Percentiles rank a stretch among this genome's conserved stretches.
These are phyloP conservation scores for Phylloporus sp. DNA, from an alignment of 768 basidiomycete genomes.

Conservation along the genomic window DNA sequence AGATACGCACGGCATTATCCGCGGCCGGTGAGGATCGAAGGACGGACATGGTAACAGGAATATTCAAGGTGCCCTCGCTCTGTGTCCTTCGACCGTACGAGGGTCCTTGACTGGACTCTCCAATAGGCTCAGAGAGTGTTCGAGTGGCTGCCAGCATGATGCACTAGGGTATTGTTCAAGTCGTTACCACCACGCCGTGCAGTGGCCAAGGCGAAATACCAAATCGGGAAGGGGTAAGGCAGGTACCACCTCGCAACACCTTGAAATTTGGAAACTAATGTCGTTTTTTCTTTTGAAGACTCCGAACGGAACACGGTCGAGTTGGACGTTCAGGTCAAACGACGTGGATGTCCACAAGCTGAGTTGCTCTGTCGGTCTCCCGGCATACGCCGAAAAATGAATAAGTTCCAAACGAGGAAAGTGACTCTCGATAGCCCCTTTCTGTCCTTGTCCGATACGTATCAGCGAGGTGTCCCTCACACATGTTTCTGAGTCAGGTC, in stretches of 20 bases:
- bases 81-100: constrained; percentile 22
- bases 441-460: too few species aligned
- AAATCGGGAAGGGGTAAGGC: constrained; percentile 18
- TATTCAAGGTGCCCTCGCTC: constrained; percentile 18
- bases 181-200: constrained; percentile 4
- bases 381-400: constrained; percentile 22
- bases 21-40: constrained; percentile 7
- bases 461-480: too few species aligned
- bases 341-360: constrained; percentile 1
- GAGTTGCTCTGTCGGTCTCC: constrained; percentile 10
- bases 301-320: constrained; percentile 3
- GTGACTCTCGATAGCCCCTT: too few species aligned
- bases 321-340: constrained; percentile 7
- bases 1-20: constrained; percentile 26
- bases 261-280: background rate
- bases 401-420: too few species aligned
- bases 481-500: too few species aligned
- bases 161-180: constrained; percentile 15
- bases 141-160: constrained; percentile 6
- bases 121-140: constrained; percentile 19
- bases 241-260: background rate
- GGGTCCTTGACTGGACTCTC: constrained; percentile 23
- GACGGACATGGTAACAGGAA: constrained; percentile 10
- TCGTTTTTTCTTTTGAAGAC: background rate
- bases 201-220: constrained; percentile 6